A percentile compares a stretch with the other conserved stretches of the same genome.
phyloP scores from a whole-genome alignment of 2,329 filamentous ascomycete species.

The Xylaria digitata region DNA sequence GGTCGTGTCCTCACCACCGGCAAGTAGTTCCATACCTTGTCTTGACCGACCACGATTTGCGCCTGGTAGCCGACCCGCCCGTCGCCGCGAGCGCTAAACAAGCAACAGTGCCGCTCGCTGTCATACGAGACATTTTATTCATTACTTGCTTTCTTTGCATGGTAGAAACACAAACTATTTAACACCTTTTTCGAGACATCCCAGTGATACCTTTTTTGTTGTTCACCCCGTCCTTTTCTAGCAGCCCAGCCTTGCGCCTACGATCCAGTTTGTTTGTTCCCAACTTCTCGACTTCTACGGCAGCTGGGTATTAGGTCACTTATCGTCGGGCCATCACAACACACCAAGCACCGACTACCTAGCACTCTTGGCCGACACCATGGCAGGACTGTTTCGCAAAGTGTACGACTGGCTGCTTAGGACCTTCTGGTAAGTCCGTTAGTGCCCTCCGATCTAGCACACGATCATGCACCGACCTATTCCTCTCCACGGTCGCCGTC shows the following conservation, averaged over 20 bases:
- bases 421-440: constrained; percentile 85
- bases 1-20: constrained; percentile 45
- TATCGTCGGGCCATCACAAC: constrained; percentile 21
- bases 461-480: constrained; percentile 42
- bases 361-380: constrained; percentile 57
- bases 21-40: constrained; percentile 46
- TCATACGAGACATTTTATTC: constrained; percentile 60
- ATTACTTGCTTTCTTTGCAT: constrained; percentile 50
- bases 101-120: constrained; percentile 44
- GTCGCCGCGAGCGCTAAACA: constrained; percentile 50
- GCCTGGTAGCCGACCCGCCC: constrained; percentile 46
- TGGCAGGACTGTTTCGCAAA: constrained; percentile 92
- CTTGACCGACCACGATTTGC: constrained; percentile 48
- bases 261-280: constrained; percentile 41
- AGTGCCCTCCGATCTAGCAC: constrained; percentile 41
- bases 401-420: constrained; percentile 99
- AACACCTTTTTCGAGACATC: constrained; percentile 53
- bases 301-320: constrained; percentile 13
- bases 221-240: constrained; percentile 44
- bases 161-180: constrained; percentile 55
- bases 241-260: constrained; percentile 44
- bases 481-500: constrained; percentile 38
- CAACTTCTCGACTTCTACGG: constrained; percentile 41
- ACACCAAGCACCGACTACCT: constrained; percentile 14
- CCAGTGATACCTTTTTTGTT: constrained; percentile 41